Evolutionary conservation across 495 filamentous ascomycete genomes (phyloP).

Genomic region (Neurospora tetrasperma): DNA sequence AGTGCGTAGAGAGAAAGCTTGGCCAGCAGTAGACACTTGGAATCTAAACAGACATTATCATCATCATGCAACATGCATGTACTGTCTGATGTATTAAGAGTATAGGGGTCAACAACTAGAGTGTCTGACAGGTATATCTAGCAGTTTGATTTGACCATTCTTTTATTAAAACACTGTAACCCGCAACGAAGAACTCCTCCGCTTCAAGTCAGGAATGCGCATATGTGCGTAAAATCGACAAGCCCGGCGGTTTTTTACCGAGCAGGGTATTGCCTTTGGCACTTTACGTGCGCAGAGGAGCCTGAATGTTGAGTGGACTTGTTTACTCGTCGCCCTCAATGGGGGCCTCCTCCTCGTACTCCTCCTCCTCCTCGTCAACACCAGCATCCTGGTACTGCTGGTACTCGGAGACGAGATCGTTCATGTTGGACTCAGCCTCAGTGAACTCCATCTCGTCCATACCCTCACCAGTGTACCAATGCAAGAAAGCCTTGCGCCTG

Average conservation of each 20-base stretch:
- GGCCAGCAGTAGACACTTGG: neutral
- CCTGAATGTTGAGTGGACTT: neutral
- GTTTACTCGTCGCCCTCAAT: conserved; percentile 43
- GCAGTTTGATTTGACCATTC: conserved; percentile 7
- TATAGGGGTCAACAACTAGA: conserved; percentile 7
- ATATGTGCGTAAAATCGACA: neutral
- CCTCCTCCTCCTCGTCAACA: conserved; percentile 59
- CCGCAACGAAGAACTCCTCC: conserved; percentile 10
- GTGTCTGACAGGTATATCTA: conserved; percentile 13
- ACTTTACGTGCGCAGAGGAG: neutral
- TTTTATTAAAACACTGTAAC: conserved; percentile 12
- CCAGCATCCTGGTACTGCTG: conserved; percentile 99
- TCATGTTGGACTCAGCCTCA: conserved; percentile 99
- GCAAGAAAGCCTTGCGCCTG: conserved; percentile 99
- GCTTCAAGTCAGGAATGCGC: neutral
- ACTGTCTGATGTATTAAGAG: conserved; percentile 14
- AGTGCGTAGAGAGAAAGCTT: neutral
- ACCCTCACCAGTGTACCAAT: conserved; percentile 99
- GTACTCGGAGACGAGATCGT: conserved; percentile 99
- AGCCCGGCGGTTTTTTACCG: neutral
- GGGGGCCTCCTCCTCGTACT: conserved; percentile 52
- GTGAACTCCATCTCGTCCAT: conserved; percentile 99
- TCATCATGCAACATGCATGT: conserved; percentile 14
- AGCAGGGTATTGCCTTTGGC: neutral
- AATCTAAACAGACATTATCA: neutral